Evolutionary conservation across 345 rosid species (phyloP), one percentile per base, ranked within the genome.

Genomic region (Garcia nutans): DNA sequence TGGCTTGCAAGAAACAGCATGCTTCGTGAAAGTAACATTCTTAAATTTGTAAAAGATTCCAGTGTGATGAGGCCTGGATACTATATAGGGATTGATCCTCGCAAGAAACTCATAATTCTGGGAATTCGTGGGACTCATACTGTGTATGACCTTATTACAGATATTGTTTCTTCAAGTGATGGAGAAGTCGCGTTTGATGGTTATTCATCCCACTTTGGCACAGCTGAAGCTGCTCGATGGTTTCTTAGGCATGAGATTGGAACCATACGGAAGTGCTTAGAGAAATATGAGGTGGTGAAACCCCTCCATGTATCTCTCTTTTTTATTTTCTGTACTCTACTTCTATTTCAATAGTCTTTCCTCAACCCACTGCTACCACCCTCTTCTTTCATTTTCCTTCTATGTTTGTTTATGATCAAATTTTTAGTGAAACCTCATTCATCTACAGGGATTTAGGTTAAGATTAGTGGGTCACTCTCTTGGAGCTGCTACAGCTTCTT

Each of bases 391-490:
- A 9, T 60, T 67, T 16, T 20, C 7, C 56, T 19, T 56, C 23
- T 68, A 64, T 31, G 10, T 59, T 13, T 12, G 1, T 19, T 24
- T n/a, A 10, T 22, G 8, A 45, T 41, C 42, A 73, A 57, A 52
- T 37, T 66, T 61, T 57, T 68, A 22, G 81, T 52, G 72, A 86
- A 86, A 82, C 79, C 76, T 80, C 76, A 83, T 80, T 74, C 76
- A 65, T 87, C 80, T 85, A 80, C 91, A 93, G 99, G 99, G 98
- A 71, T 96, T 84, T 87, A 89, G 90, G 89, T 82, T 96, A 77
- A 91, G 98, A 85, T 82, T 96, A 78, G 97, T 92, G 72, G 99
- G 99, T 49, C 99, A 96, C 84, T 96, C 97, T 79, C 96, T 93
- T 50, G 99, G 99, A 52, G 98, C 97, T 20, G 95, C 98, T 60